Evolutionary conservation across 352 stramenopile species (phyloP).

Genomic region (Phytophthora europaea): DNA sequence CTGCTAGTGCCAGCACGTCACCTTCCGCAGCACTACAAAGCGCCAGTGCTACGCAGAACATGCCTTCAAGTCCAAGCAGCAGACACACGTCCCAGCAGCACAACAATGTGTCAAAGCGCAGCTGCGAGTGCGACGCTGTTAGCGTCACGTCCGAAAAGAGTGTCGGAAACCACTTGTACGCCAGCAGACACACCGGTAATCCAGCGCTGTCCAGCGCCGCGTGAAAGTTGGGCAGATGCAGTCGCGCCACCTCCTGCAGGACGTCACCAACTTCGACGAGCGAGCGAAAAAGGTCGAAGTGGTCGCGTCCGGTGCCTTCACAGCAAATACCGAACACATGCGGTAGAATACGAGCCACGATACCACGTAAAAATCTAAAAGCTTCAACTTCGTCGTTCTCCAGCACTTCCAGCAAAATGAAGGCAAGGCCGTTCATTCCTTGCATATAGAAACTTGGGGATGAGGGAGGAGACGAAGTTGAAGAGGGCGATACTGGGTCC

Average conservation of each 20-base stretch:
- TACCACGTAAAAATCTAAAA: conserved; percentile 72
- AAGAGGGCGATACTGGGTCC: conserved; percentile 37
- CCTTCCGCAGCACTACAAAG: conserved; percentile 75
- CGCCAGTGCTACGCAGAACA: conserved; percentile 79
- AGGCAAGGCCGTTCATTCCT: conserved; percentile 87
- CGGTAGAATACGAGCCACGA: conserved; percentile 74
- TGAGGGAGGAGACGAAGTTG: conserved; percentile 29
- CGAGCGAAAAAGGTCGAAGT: conserved; percentile 81
- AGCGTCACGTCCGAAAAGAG: conserved; percentile 89
- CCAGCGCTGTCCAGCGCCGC: conserved; percentile 62
- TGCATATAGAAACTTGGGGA: conserved; percentile 82
- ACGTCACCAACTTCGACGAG: conserved; percentile 76
- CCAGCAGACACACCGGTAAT: conserved; percentile 77
- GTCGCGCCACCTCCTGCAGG: conserved; percentile 77
- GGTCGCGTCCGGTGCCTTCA: conserved; percentile 47
- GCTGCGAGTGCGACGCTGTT: conserved; percentile 75
- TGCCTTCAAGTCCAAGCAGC: conserved; percentile 81
- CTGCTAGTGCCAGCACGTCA: conserved; percentile 53
- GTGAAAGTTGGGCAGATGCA: conserved; percentile 75
- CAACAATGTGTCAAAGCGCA: conserved; percentile 81
- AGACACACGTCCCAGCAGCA: conserved; percentile 86
- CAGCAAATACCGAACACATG: conserved; percentile 81
- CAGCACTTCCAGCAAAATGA: conserved; percentile 77
- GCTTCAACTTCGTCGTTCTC: conserved; percentile 60
- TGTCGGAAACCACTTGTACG: conserved; percentile 92